Evolutionary conservation across 495 filamentous ascomycete genomes (phyloP).

Genomic region (Penicillium steckii): DNA sequence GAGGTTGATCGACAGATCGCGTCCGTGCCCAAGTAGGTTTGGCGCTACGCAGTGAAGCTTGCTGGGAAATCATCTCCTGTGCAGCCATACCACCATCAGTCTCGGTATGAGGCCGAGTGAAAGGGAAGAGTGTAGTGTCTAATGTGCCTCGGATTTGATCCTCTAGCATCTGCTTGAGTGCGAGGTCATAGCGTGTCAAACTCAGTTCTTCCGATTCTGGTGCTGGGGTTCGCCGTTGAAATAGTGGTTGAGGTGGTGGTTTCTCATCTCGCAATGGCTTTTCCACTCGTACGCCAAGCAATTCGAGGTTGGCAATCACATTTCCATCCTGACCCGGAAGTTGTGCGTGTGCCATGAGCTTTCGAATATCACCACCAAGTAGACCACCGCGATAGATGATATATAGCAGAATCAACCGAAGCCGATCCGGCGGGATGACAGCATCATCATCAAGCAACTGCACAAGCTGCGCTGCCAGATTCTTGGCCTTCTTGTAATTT

Average conservation of each 20-base stretch:
- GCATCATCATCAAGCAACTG: conserved; percentile 80
- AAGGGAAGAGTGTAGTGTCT: conserved; percentile 68
- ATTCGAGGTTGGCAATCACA: conserved; percentile 72
- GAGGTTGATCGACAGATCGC: conserved; percentile 71
- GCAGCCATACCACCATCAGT: conserved; percentile 54
- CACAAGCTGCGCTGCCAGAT: conserved; percentile 79
- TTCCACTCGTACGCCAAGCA: conserved; percentile 74
- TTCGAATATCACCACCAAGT: conserved; percentile 77
- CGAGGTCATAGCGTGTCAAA: conserved; percentile 50
- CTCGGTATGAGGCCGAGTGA: conserved; percentile 72
- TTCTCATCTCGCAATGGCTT: conserved; percentile 75
- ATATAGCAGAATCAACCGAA: conserved; percentile 83
- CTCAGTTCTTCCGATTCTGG: conserved; percentile 52
- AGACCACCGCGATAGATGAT: conserved; percentile 87
- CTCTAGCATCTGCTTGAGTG: conserved; percentile 66
- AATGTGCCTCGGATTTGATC: conserved; percentile 59
- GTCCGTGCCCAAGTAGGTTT: conserved; percentile 95
- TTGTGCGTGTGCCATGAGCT: conserved; percentile 80
- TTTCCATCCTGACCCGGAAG: conserved; percentile 71
- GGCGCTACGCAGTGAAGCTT: conserved; percentile 78
- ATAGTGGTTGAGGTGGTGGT: conserved; percentile 62
- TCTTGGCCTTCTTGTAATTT: conserved; percentile 86
- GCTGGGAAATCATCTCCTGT: conserved; percentile 54
- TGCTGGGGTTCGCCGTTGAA: conserved; percentile 57
- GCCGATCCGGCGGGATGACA: conserved; percentile 66